These are phyloP conservation scores for Lenwebbia sp. DNA, from an alignment of 345 rosid species.

Conservation along the genomic window DNA sequence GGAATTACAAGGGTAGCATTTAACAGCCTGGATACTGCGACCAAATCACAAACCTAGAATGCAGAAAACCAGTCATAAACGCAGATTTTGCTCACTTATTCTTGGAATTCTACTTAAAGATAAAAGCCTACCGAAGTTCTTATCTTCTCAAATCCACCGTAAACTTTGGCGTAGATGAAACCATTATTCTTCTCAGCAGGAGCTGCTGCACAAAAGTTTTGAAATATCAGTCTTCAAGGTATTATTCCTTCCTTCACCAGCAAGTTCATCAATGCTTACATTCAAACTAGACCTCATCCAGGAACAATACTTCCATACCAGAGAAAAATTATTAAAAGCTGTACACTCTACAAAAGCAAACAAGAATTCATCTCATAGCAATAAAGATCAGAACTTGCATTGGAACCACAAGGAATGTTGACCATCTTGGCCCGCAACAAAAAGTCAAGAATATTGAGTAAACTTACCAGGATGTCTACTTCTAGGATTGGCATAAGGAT, in stretches of 20 bases:
- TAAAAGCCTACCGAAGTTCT: slow-evolving; percentile 61
- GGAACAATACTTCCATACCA: not conserved
- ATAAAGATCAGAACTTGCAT: not conserved
- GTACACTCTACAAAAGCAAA: not conserved
- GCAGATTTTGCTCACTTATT: not conserved
- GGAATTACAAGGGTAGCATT: slow-evolving; percentile 99
- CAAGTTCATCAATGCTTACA: not conserved
- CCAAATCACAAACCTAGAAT: slow-evolving; percentile 99
- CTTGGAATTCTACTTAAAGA: not conserved
- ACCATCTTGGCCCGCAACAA: not conserved
- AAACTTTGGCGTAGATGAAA: slow-evolving; percentile 85
- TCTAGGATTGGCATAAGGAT: slow-evolving; percentile 93
- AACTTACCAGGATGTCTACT: slow-evolving; percentile 60
- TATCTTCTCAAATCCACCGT: slow-evolving; percentile 91
- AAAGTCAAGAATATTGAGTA: not conserved
- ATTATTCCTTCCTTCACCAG: not conserved
- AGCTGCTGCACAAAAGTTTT: slow-evolving; percentile 25
- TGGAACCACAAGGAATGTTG: not conserved
- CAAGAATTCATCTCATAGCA: not conserved
- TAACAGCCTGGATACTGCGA: slow-evolving; percentile 97
- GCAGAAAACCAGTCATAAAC: slow-evolving; percentile 30
- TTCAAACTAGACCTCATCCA: not conserved
- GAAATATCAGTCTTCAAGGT: not conserved
- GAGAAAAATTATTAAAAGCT: not conserved
- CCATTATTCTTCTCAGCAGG: slow-evolving; percentile 47